A percentile compares a stretch with the other conserved stretches of the same genome.
Evolutionary conservation across 495 filamentous ascomycete species (phyloP).

Genomic region (Aspergillus baeticus): DNA sequence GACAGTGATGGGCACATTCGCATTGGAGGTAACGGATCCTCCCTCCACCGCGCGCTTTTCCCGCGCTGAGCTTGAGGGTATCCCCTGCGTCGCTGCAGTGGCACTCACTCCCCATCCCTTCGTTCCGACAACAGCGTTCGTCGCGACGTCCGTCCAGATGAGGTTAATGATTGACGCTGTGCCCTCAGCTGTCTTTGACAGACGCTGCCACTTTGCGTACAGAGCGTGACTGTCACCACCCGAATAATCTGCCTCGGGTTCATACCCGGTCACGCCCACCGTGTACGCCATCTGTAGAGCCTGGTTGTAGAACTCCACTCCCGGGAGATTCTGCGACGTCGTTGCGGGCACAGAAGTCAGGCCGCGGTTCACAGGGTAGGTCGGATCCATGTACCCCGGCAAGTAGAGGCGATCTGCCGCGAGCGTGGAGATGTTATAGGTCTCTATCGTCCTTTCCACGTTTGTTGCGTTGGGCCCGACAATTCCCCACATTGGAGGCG

Average conservation of each 20-base stretch:
- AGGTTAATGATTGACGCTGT: slow-evolving; percentile 34
- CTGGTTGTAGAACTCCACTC: slow-evolving; percentile 15
- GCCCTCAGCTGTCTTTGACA: slow-evolving; percentile 4
- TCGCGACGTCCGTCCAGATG: slow-evolving; percentile 40
- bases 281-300: slow-evolving; percentile 14
- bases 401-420: not conserved
- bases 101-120: slow-evolving; percentile 15
- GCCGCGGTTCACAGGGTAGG: not conserved
- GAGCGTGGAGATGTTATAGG: slow-evolving; percentile 5
- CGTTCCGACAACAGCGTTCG: slow-evolving; percentile 36
- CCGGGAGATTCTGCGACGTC: slow-evolving; percentile 17
- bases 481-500: slow-evolving; percentile 8
- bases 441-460: not conserved
- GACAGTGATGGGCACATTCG: slow-evolving; percentile 22
- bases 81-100: not conserved
- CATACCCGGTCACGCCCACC: not conserved
- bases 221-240: not conserved
- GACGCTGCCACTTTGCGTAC: slow-evolving; percentile 11
- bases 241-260: slow-evolving; percentile 10
- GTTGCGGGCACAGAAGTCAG: not conserved
- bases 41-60: not conserved
- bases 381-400: slow-evolving; percentile 1
- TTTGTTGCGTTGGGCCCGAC: not conserved
- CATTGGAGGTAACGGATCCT: not conserved
- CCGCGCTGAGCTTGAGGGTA: not conserved